A percentile compares a stretch with the other conserved stretches of the same genome.
These are phyloP conservation scores for Sindora glabra DNA, from an alignment of 306 rosid genomes.

Conservation along the genomic window DNA sequence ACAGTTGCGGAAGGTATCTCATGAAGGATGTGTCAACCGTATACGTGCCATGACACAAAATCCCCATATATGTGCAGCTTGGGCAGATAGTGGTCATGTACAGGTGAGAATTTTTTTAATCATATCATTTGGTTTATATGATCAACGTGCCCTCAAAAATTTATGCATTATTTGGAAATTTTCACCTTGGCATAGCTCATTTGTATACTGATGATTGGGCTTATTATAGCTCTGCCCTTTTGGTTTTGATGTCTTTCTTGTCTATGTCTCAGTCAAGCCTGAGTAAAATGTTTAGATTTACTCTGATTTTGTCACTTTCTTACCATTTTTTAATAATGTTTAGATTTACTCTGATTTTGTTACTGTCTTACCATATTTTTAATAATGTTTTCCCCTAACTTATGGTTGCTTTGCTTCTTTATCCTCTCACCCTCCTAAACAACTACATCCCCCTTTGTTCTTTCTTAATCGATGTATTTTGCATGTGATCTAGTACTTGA, in stretches of 20 bases:
- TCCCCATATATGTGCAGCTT: conserved; percentile 86
- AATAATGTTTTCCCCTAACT: no score
- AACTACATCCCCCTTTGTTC: no score
- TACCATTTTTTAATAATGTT: no score
- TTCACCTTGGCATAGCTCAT: background rate
- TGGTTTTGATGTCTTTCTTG: background rate
- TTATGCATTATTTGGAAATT: background rate
- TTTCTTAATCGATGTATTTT: no score
- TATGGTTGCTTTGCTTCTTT: no score
- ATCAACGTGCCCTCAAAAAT: background rate
- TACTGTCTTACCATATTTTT: no score
- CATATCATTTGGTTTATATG: background rate
- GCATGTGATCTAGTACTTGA: conserved; percentile 12
- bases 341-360: no score
- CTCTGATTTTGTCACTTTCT: no score
- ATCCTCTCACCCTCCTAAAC: no score
- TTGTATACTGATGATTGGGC: background rate
- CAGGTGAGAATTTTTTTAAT: conserved; percentile 49
- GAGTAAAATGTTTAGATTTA: no score
- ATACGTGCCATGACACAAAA: conserved; percentile 86
- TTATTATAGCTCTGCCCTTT: background rate
- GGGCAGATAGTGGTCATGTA: conserved; percentile 79
- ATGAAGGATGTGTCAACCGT: conserved; percentile 77
- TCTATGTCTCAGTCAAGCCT: no score
- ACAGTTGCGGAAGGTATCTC: conserved; percentile 77